Evolutionary conservation across 2,329 filamentous ascomycete genomes (phyloP).

Genomic region (Dactylella cylindrospora): DNA sequence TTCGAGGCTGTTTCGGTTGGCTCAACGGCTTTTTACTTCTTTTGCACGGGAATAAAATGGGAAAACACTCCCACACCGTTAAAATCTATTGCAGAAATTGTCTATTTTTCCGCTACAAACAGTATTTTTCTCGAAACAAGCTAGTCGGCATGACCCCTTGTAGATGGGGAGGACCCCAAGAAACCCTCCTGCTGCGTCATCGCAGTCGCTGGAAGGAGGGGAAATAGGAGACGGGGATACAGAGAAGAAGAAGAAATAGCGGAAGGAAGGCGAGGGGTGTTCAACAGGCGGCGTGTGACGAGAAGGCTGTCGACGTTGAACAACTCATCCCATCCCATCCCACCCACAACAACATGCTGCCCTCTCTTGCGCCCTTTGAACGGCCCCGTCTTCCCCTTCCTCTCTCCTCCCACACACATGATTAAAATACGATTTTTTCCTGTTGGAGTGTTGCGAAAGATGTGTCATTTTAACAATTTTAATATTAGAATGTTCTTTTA

Average conservation of each 20-base stretch:
- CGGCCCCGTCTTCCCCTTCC: no score
- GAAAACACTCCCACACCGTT: no score
- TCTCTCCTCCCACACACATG: no score
- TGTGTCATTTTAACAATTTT: no score
- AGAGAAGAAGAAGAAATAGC: constrained; percentile 17
- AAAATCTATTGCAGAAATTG: no score
- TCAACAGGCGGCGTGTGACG: constrained; percentile 26
- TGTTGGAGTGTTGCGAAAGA: constrained; percentile 21
- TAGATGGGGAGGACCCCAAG: no score
- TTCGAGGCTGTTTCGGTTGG: no score
- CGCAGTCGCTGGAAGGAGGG: constrained; percentile 30
- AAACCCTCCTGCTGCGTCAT: constrained; percentile 43
- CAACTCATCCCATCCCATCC: constrained; percentile 40
- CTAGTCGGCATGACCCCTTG: constrained; percentile 25
- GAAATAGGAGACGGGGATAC: constrained; percentile 29
- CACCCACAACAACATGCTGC: constrained; percentile 26
- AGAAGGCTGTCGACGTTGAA: constrained; percentile 29
- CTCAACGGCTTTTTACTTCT: no score
- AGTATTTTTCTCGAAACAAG: constrained; percentile 42
- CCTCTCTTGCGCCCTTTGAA: constrained; percentile 4
- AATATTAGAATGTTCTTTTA: constrained; percentile 3
- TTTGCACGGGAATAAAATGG: no score
- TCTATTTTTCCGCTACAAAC: constrained; percentile 36
- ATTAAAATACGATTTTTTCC: no score
- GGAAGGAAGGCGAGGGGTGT: constrained; percentile 43